Conservation (phyloP, 2,329 filamentous ascomycete species). For the Daldinia sp. region DNA sequence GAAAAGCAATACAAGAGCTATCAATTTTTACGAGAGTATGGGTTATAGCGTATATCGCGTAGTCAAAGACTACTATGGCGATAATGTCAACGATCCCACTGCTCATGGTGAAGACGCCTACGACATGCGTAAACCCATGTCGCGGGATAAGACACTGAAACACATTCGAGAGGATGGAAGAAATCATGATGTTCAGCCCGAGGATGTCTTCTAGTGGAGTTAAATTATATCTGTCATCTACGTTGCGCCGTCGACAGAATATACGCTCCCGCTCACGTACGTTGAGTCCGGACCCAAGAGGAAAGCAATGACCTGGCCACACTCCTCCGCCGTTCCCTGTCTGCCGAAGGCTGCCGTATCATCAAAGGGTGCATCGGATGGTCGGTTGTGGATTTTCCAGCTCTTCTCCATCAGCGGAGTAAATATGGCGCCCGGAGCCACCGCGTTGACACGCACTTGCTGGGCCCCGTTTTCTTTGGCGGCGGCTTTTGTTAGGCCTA, state of each 20-base stretch:
- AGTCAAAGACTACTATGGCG: conserved; percentile 93
- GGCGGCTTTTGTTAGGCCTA: conserved; percentile 54
- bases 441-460: conserved; percentile 61
- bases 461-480: conserved; percentile 57
- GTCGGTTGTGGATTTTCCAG: conserved; percentile 54
- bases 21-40: conserved; percentile 88
- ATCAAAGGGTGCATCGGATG: conserved; percentile 57
- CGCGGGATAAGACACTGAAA: conserved; percentile 79
- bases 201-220: conserved; percentile 81
- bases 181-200: conserved; percentile 79
- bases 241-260: conserved; percentile 60
- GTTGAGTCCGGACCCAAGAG: conserved; percentile 61
- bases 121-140: conserved; percentile 95
- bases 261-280: conserved; percentile 61
- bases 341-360: conserved; percentile 59
- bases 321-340: conserved; percentile 62
- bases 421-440: conserved; percentile 62
- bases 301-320: conserved; percentile 61
- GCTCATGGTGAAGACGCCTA: conserved; percentile 84
- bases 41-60: conserved; percentile 92
- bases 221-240: conserved; percentile 31
- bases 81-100: conserved; percentile 76
- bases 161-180: conserved; percentile 87
- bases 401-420: conserved; percentile 63
- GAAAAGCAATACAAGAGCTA: conserved; percentile 87